phyloP scores from a whole-genome alignment of 805 yeast species.

The Cyberlindnera galapagoensis region DNA sequence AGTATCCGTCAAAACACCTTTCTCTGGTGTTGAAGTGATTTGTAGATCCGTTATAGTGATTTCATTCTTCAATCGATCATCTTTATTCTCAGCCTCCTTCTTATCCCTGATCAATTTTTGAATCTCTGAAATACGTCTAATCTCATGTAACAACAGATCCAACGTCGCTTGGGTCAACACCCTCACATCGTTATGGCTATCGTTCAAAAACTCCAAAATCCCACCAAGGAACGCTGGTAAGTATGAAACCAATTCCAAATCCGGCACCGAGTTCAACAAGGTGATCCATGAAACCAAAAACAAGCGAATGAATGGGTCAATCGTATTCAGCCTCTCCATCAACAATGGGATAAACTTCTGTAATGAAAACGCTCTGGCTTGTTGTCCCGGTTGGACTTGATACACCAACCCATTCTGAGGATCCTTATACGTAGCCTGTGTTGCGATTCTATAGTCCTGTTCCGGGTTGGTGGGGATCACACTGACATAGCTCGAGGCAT shows the following conservation, averaged over 20 bases:
- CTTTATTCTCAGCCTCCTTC: conserved; percentile 14
- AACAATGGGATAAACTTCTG: conserved; percentile 87
- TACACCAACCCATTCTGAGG: conserved; percentile 47
- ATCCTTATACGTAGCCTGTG: conserved; percentile 41
- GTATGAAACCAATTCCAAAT: conserved; percentile 78
- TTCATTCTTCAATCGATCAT: conserved; percentile 11
- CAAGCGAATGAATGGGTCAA: conserved; percentile 87
- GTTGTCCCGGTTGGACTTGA: conserved; percentile 55
- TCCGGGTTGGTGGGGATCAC: conserved; percentile 48
- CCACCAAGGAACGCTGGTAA: conserved; percentile 88
- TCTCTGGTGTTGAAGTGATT: conserved; percentile 19
- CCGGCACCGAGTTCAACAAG: conserved; percentile 88
- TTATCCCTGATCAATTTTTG: conserved; percentile 42
- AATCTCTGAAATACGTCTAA: conserved; percentile 67
- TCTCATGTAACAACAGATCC: conserved; percentile 71
- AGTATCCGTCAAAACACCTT: background rate
- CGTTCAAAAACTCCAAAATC: conserved; percentile 69
- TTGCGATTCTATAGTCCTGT: conserved; percentile 31
- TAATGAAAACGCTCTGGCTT: conserved; percentile 69
- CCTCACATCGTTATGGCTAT: conserved; percentile 80
- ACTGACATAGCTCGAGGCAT: conserved; percentile 82
- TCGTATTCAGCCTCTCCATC: conserved; percentile 84
- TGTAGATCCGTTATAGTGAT: conserved; percentile 17
- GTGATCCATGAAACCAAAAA: conserved; percentile 92
- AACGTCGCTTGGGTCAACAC: conserved; percentile 76